A percentile compares a stretch with the other conserved stretches of the same genome.
phyloP scores from a whole-genome alignment of 495 filamentous ascomycete species.

The Beverwykella pulmonaria region DNA sequence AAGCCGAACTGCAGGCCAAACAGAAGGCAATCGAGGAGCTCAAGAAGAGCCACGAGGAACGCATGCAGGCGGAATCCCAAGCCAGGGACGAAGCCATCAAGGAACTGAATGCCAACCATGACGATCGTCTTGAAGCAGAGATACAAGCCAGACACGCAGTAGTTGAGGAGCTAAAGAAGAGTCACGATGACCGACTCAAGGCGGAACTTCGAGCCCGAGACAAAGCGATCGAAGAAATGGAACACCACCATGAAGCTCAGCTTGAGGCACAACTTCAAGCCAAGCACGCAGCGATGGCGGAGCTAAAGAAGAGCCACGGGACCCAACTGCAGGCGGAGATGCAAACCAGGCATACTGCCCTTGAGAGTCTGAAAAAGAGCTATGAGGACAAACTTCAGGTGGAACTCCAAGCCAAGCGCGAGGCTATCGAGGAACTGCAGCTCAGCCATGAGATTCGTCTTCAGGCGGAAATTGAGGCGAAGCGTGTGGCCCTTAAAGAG shows the following conservation, averaged over 20 bases:
- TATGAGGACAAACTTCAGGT: slow-evolving; percentile 46
- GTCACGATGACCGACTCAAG: neutral
- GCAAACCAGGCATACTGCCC: neutral
- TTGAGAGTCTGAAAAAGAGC: slow-evolving; percentile 25
- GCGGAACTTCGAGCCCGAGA: neutral
- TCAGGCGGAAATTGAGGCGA: neutral
- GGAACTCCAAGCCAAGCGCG: slow-evolving; percentile 39
- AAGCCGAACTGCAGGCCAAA: neutral
- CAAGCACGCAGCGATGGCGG: neutral
- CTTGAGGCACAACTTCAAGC: neutral
- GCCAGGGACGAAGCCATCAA: neutral
- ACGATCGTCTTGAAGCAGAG: neutral
- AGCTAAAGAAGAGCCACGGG: neutral
- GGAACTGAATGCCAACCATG: neutral
- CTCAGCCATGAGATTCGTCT: slow-evolving; percentile 1
- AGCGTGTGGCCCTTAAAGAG: neutral
- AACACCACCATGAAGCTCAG: neutral
- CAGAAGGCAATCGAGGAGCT: neutral
- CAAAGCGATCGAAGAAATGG: neutral
- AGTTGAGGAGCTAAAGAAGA: neutral
- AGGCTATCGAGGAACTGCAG: slow-evolving; percentile 17
- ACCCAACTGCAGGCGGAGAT: neutral
- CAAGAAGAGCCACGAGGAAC: neutral
- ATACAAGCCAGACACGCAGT: neutral
- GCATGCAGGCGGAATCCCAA: slow-evolving; percentile 8